Conservation (phyloP, 2,329 filamentous ascomycete species). For the Tolypocladium nubicola region DNA sequence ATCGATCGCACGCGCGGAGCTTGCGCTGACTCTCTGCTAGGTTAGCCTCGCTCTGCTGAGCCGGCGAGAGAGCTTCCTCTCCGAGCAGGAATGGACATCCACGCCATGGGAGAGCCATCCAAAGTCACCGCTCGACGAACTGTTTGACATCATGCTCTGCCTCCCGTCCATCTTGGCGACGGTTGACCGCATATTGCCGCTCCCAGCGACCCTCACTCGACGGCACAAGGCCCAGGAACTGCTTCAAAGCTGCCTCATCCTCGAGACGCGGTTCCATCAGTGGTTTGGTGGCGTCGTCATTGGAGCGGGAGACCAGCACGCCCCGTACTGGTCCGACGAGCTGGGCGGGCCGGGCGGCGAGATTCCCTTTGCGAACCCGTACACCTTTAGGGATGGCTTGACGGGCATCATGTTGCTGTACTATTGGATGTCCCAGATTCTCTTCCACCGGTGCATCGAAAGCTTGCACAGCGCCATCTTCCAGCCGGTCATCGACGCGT, state of each 20-base stretch:
- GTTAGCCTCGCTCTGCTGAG: conserved; percentile 37
- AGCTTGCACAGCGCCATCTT: conserved; percentile 32
- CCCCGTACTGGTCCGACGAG: conserved; percentile 30
- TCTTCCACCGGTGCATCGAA: conserved; percentile 38
- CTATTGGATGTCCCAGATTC: conserved; percentile 42
- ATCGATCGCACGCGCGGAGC: background rate
- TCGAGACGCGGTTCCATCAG: conserved; percentile 35
- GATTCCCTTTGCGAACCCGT: conserved; percentile 33
- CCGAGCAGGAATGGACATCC: conserved; percentile 38
- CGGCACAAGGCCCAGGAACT: conserved; percentile 36
- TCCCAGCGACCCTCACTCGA: conserved; percentile 28
- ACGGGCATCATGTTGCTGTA: conserved; percentile 38
- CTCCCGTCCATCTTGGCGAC: conserved; percentile 36
- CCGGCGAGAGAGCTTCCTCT: conserved; percentile 39
- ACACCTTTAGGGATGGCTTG: conserved; percentile 32
- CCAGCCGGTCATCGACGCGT: conserved; percentile 30
- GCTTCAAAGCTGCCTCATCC: conserved; percentile 32
- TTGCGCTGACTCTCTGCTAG: conserved; percentile 15
- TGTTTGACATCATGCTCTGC: conserved; percentile 39
- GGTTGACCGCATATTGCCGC: conserved; percentile 29
- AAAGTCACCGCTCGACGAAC: conserved; percentile 37
- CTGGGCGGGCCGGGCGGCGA: conserved; percentile 15
- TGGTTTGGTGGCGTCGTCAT: conserved; percentile 29
- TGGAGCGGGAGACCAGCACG: conserved; percentile 15
- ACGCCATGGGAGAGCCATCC: conserved; percentile 41